A percentile compares a stretch with the other conserved stretches of the same genome.
Conservation (phyloP, 495 filamentous ascomycete species). For the Neurospora sp. region DNA sequence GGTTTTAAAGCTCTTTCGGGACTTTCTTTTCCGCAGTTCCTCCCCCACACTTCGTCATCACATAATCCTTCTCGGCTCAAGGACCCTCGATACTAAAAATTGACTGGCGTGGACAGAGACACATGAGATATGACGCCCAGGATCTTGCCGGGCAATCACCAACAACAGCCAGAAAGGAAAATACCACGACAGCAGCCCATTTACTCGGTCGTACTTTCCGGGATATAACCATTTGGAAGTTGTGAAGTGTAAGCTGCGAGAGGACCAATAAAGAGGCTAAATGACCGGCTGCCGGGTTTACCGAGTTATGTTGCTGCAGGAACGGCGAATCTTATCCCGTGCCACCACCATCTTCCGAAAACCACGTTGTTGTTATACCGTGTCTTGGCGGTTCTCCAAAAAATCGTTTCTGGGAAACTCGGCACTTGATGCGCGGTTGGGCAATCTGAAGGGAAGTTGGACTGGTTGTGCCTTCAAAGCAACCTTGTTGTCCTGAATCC, state of each 20-base stretch:
- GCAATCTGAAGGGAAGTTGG: not conserved
- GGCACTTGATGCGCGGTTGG: not conserved
- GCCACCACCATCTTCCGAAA: not conserved
- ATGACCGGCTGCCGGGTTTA: slow-evolving; percentile 23
- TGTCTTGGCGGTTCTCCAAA: slow-evolving; percentile 10
- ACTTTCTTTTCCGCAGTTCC: not conserved
- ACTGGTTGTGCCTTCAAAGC: not conserved
- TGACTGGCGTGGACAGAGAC: not conserved
- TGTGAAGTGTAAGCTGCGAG: not conserved
- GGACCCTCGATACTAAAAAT: not conserved
- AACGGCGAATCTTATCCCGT: slow-evolving; percentile 13
- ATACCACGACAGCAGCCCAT: not conserved
- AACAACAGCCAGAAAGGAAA: not conserved
- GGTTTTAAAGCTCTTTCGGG: not conserved
- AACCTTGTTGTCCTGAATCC: not conserved
- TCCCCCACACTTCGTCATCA: not conserved
- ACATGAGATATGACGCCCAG: not conserved
- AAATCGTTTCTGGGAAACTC: not conserved
- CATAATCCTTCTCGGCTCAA: not conserved
- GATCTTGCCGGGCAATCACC: not conserved
- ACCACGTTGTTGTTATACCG: slow-evolving; percentile 4
- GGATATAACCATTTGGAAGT: not conserved
- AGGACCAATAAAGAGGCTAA: slow-evolving; percentile 19
- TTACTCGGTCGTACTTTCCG: not conserved
- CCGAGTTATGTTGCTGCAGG: slow-evolving; percentile 17